Base-by-base conservation (phyloP, 768 basidiomycete species). In the Suillus decipiens region DNA sequence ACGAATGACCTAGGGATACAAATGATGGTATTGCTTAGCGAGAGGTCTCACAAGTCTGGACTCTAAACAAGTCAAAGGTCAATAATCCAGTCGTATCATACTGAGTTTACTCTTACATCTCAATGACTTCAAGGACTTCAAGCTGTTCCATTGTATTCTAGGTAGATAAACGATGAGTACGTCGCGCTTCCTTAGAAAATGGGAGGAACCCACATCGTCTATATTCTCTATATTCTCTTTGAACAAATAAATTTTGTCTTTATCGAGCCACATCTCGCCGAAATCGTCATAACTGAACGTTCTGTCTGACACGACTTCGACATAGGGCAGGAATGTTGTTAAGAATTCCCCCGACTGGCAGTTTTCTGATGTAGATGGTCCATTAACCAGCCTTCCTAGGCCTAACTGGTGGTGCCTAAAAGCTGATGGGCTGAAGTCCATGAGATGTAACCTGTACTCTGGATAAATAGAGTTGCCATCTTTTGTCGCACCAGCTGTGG, bases 351-450 rank as follows among this genome's bases (percentile, higher is more conserved):
- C 28, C 1, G 50, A 56, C 24, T 56, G 3, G 8, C 14, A 3
- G 9, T 22, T 39, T 17, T 11, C 4, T 56, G 37, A 7, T 14
- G 24, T 56, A 28, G 55, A 39, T 3, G 37, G 15, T 10, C 39
- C 37, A 15, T 39, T 11, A 10, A 41, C 56, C 24, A 57, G 14
- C 17, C 37, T 39, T 28, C 37, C 37, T 28, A 41, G 17, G 17
- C 56, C 56, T 6, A 5, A 24, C 24, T 39, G 56, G 24, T 39
- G 37, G 17, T 14, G 37, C 56, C 39, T 39, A 19, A 28, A 17
- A 57, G 56, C 37, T 57, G 37, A 41, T 28, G 24, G 56, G 17
- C 37, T 57, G 37, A 57, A 57, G 37, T 41, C 37, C 56, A 57
- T 39, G 22, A 57, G 5, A 19, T 22, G 37, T 15, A 57, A 41